These are phyloP conservation scores for Aspergillus brasiliensis DNA, from an alignment of 2,329 filamentous ascomycete genomes.

Conservation along the genomic window DNA sequence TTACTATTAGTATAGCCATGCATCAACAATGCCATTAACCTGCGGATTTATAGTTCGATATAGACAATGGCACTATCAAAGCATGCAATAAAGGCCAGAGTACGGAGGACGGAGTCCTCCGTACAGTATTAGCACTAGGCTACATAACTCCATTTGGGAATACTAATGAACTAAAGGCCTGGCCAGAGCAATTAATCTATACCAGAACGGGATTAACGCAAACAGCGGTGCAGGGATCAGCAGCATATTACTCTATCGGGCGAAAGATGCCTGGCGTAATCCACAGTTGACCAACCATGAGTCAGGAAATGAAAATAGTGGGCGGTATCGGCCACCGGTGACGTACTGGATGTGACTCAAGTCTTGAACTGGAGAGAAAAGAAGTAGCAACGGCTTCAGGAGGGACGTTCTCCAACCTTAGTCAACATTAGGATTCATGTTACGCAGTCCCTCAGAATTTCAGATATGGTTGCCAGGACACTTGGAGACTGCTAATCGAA, in stretches of 20 bases:
- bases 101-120: too few species aligned
- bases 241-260: neutral
- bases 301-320: conserved; percentile 9
- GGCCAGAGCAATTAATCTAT: neutral
- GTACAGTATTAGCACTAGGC: too few species aligned
- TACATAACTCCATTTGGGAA: too few species aligned
- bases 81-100: too few species aligned
- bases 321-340: conserved; percentile 5
- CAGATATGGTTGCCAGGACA: neutral
- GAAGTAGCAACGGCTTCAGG: neutral
- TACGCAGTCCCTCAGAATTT: neutral
- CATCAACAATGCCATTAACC: too few species aligned
- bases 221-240: neutral
- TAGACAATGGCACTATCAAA: too few species aligned
- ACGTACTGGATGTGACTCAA: conserved; percentile 3
- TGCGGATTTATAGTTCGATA: too few species aligned
- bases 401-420: neutral
- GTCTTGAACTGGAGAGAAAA: neutral
- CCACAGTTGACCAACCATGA: conserved; percentile 2
- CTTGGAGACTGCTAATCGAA: neutral
- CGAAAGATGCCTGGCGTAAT: neutral
- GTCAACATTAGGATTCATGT: neutral
- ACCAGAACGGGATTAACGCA: neutral
- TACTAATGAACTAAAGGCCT: too few species aligned
- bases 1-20: too few species aligned